Conservation (phyloP, 169 alveolate species). For the Plasmodium ovale region DNA sequence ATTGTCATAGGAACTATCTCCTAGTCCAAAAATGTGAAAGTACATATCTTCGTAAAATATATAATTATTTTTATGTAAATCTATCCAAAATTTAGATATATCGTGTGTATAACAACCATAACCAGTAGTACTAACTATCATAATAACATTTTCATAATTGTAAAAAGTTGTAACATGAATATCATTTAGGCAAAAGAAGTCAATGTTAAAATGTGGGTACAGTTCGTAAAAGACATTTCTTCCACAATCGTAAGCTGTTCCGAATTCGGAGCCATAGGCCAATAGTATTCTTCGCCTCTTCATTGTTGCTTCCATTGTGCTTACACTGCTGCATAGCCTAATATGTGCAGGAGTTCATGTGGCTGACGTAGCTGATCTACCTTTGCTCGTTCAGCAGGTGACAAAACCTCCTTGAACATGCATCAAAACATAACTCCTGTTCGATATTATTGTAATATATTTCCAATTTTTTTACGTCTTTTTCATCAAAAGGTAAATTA, state of each 20-base stretch:
- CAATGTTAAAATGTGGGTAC: slow-evolving; percentile 27
- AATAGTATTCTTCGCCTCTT: slow-evolving; percentile 8
- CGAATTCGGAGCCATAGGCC: slow-evolving; percentile 55
- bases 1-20: slow-evolving; percentile 73
- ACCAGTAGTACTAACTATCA: slow-evolving; percentile 74
- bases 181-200: slow-evolving; percentile 31
- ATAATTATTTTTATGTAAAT: slow-evolving; percentile 8
- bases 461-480: slow-evolving; percentile 31
- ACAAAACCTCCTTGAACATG: slow-evolving; percentile 34
- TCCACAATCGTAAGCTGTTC: slow-evolving; percentile 68
- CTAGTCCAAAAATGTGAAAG: slow-evolving; percentile 70
- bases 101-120: slow-evolving; percentile 53
- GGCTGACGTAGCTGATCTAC: background rate
- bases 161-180: slow-evolving; percentile 24
- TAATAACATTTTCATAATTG: slow-evolving; percentile 48
- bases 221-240: slow-evolving; percentile 53
- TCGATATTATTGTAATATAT: slow-evolving; percentile 38
- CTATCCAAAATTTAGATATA: slow-evolving; percentile 47
- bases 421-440: slow-evolving; percentile 30
- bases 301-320: slow-evolving; percentile 3
- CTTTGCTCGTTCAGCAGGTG: background rate
- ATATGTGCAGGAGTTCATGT: background rate
- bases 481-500: slow-evolving; percentile 36
- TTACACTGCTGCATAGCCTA: background rate
- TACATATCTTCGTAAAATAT: slow-evolving; percentile 32